These are phyloP conservation scores for Trichosporon sp. DNA, from an alignment of 1,284 basidiomycete species.

Conservation along the genomic window DNA sequence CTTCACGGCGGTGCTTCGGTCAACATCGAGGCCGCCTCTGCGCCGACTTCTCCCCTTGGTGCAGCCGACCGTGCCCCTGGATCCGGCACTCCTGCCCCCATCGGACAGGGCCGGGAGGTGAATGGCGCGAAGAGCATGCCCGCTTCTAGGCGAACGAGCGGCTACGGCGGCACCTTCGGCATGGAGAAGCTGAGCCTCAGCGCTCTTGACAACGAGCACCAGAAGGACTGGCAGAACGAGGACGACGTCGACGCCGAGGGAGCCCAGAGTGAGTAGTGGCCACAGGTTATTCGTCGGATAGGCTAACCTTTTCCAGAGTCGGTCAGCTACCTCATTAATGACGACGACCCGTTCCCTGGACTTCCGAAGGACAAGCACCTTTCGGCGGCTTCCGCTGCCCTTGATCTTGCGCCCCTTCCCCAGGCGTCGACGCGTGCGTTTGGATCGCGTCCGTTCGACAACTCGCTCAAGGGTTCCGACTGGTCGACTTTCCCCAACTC, in stretches of 20 bases:
- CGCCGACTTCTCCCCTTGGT: slow-evolving; percentile 48
- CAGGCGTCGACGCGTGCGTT: slow-evolving; percentile 74
- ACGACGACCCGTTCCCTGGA: slow-evolving; percentile 79
- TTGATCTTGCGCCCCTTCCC: slow-evolving; percentile 86
- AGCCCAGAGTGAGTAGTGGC: slow-evolving; percentile 48
- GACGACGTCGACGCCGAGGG: slow-evolving; percentile 55
- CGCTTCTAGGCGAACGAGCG: slow-evolving; percentile 52
- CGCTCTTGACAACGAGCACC: slow-evolving; percentile 45
- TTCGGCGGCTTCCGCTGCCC: slow-evolving; percentile 84
- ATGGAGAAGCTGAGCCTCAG: slow-evolving; percentile 57
- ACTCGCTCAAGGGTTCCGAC: slow-evolving; percentile 73
- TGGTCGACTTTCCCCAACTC: slow-evolving; percentile 82
- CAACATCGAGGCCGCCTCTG: slow-evolving; percentile 43
- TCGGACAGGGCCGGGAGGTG: slow-evolving; percentile 42
- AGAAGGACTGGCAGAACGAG: slow-evolving; percentile 45
- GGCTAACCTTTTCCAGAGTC: slow-evolving; percentile 63
- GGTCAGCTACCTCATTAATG: slow-evolving; percentile 86
- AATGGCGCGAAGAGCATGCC: slow-evolving; percentile 58
- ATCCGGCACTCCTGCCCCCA: slow-evolving; percentile 39
- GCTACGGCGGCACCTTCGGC: slow-evolving; percentile 52
- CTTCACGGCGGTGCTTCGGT: slow-evolving; percentile 57
- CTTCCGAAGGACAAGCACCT: slow-evolving; percentile 63
- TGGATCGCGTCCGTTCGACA: slow-evolving; percentile 63
- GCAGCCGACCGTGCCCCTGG: slow-evolving; percentile 29
- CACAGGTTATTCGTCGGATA: not conserved